Conservation (phyloP, 768 basidiomycete genomes). For the Pleurotus tuoliensis region DNA sequence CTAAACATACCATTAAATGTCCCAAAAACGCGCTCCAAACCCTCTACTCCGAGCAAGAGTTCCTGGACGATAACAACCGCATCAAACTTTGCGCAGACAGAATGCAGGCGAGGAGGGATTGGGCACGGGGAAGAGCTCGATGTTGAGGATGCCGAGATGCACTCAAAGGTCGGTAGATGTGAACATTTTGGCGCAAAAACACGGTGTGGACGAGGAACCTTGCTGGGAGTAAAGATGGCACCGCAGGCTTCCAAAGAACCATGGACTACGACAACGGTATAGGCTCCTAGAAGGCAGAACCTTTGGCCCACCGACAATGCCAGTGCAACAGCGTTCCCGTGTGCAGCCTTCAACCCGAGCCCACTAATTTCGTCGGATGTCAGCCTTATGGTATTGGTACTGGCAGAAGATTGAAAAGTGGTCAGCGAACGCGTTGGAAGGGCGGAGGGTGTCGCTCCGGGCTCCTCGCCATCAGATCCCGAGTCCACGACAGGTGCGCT, state of each 20-base stretch:
- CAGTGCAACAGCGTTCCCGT: conserved; percentile 32
- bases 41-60: conserved; percentile 57
- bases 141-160: conserved; percentile 11
- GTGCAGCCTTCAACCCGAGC: conserved; percentile 19
- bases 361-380: conserved; percentile 31
- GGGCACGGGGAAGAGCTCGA: conserved; percentile 7
- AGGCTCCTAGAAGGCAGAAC: conserved; percentile 67
- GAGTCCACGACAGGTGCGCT: conserved; percentile 47
- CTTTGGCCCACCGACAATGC: conserved; percentile 45
- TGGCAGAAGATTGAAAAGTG: conserved; percentile 43
- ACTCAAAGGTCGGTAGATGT: conserved; percentile 58
- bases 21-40: conserved; percentile 58
- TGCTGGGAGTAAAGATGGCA: conserved; percentile 39
- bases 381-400: conserved; percentile 45
- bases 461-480: conserved; percentile 26
- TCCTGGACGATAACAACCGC: conserved; percentile 56
- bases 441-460: background rate
- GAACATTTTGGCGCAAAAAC: conserved; percentile 78
- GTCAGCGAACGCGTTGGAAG: conserved; percentile 25
- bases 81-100: conserved; percentile 14
- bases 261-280: conserved; percentile 54
- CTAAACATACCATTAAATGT: conserved; percentile 62
- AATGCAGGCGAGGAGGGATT: conserved; percentile 16
- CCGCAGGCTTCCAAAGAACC: conserved; percentile 62
- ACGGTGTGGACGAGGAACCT: conserved; percentile 26